Percentiles rank a stretch among this genome's conserved stretches.
These are phyloP conservation scores for Nicotiana undulata DNA, from an alignment of 257 asterid species.

Conservation along the genomic window DNA sequence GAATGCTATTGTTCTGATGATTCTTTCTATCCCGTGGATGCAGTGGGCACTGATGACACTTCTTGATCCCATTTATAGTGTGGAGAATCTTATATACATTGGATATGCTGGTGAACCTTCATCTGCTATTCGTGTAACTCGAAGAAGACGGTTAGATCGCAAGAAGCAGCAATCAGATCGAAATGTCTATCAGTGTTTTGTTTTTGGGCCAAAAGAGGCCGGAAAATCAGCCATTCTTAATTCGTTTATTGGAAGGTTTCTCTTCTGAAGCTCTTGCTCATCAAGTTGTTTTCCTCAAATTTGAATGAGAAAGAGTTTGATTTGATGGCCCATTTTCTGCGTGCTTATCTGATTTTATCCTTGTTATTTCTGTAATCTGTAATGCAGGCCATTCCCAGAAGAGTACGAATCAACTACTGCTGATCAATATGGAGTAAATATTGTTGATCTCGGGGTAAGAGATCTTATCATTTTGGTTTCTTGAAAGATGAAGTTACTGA, in stretches of 20 bases:
- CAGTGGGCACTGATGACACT: slow-evolving; percentile 98
- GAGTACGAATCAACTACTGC: slow-evolving; percentile 56
- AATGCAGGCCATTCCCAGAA: slow-evolving; percentile 65
- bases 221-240: slow-evolving; percentile 81
- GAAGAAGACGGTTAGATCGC: slow-evolving; percentile 86
- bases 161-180: slow-evolving; percentile 82
- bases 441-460: slow-evolving; percentile 56
- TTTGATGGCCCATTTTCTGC: background rate
- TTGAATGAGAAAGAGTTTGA: background rate
- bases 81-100: slow-evolving; percentile 77
- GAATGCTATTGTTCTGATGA: background rate
- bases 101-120: slow-evolving; percentile 88
- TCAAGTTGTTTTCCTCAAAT: background rate
- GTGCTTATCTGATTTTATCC: background rate
- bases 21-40: background rate
- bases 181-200: slow-evolving; percentile 81
- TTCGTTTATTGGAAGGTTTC: slow-evolving; percentile 77
- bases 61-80: slow-evolving; percentile 72
- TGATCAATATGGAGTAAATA: slow-evolving; percentile 61
- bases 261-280: slow-evolving; percentile 9
- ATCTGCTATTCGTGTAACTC: slow-evolving; percentile 71
- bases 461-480: background rate
- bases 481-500: background rate
- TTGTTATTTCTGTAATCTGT: background rate
- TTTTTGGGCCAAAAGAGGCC: slow-evolving; percentile 86